Base-by-base conservation (phyloP, 2,329 filamentous ascomycete species). In the Monosporascus sp. region DNA sequence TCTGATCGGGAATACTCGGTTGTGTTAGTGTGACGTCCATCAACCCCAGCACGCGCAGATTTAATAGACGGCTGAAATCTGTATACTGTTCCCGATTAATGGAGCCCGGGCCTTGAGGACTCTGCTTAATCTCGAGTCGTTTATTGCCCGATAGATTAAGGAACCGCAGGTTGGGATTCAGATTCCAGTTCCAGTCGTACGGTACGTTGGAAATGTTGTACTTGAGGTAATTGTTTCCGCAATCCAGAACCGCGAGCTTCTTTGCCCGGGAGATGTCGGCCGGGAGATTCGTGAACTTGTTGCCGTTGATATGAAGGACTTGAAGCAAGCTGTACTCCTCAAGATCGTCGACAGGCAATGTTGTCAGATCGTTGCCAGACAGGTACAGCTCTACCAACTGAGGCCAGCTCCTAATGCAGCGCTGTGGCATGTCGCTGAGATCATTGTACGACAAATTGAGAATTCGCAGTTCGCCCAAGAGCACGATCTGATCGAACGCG, bases 181-280 rank as follows among this genome's bases (percentile, higher is more conserved):
- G 89, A 66, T 97, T 97, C 94, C 94, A 99, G 65, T 99, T 99
- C 94, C 94, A 99, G 68, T 99, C 94, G 67, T 99, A 99, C 0
- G 93, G 94, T 79, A 96, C 96, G 65, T 99, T 99, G 31, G 91
- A 94, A 47, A 99, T 95, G 68, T 99, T 99, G 80, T 99, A 99
- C 71, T 97, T 99, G 53, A 99, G 77, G 22, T 83, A 85, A 67
- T 99, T 99, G 77, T 89, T 97, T 55, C 92, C 93, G 57, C 95
- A 95, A 71, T 99, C 94, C 49, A 99, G 78, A 48, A 97, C 88
- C 5, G 91, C 87, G 25, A 99, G 81, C 70, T 94, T 94, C 72
- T 91, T 89, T 45, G 96, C 90, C 69, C 96, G 90, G 56, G 91
- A 95, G 48, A 99, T 86, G 67, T 99, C 94, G 8, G 94, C 94